Evolutionary conservation across 108 stramenopile species (phyloP).

Genomic region (Stephanodiscus triporus): DNA sequence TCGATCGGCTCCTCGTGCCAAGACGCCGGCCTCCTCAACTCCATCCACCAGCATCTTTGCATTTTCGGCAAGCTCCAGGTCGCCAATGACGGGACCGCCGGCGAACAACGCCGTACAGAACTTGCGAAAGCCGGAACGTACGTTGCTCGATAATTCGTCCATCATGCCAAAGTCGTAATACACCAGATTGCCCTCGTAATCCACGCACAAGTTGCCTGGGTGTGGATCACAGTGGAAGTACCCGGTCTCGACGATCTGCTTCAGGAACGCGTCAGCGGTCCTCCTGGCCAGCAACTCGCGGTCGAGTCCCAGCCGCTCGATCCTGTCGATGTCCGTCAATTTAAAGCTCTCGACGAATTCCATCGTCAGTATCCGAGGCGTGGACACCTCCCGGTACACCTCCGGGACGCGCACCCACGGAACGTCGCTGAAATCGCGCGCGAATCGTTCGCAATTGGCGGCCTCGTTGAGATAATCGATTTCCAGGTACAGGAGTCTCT

Average conservation of each 20-base stretch:
- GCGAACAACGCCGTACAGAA: conserved; percentile 90
- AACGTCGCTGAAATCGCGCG: conserved; percentile 80
- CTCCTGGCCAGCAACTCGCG: conserved; percentile 83
- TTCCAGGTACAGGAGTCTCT: conserved; percentile 88
- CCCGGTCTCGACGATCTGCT: conserved; percentile 89
- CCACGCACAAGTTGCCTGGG: conserved; percentile 80
- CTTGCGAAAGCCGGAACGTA: conserved; percentile 81
- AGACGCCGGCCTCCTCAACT: conserved; percentile 96
- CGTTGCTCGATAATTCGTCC: conserved; percentile 91
- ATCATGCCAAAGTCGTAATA: conserved; percentile 98
- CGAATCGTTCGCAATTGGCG: conserved; percentile 83
- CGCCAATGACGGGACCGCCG: conserved; percentile 82
- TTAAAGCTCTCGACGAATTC: conserved; percentile 93
- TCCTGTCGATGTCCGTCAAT: conserved; percentile 80
- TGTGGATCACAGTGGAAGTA: conserved; percentile 61
- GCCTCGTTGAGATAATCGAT: conserved; percentile 96
- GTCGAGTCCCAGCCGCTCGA: conserved; percentile 83
- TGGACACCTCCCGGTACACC: conserved; percentile 82
- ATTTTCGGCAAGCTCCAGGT: conserved; percentile 76
- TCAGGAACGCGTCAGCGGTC: conserved; percentile 91
- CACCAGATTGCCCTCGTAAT: conserved; percentile 84
- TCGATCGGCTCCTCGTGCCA: conserved; percentile 90
- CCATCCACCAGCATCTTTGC: conserved; percentile 91
- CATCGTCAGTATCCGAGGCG: conserved; percentile 90
- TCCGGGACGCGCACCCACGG: conserved; percentile 89